phyloP scores from a whole-genome alignment of 1,284 basidiomycete genomes.

The Rugosomyces carneus region DNA sequence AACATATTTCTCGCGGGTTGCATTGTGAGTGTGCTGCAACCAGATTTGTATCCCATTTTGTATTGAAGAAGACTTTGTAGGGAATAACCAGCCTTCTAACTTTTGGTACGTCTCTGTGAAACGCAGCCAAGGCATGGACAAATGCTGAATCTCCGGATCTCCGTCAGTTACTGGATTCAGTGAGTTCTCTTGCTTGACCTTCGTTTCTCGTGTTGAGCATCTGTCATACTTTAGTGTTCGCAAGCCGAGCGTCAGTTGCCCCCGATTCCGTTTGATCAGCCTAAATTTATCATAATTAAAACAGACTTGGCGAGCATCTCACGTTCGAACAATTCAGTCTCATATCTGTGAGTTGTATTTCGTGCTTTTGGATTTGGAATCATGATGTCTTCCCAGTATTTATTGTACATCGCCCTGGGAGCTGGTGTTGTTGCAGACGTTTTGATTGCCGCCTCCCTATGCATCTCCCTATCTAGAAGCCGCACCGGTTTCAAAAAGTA shows the following conservation, averaged over 20 bases:
- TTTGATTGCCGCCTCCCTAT: constrained; percentile 22
- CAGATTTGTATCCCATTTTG: neutral
- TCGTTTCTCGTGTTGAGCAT: neutral
- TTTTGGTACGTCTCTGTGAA: constrained; percentile 8
- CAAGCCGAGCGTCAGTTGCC: constrained; percentile 13
- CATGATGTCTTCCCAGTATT: constrained; percentile 1
- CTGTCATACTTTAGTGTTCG: constrained; percentile 6
- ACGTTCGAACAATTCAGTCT: neutral
- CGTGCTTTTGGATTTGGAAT: neutral
- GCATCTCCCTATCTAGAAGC: constrained; percentile 20
- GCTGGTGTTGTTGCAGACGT: constrained; percentile 21
- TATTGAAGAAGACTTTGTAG: neutral
- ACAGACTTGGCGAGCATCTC: neutral
- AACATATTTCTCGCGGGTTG: constrained; percentile 8
- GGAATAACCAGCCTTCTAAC: constrained; percentile 7
- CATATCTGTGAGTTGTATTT: constrained; percentile 11
- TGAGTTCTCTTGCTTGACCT: neutral
- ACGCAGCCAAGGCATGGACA: neutral
- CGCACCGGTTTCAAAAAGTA: constrained; percentile 25
- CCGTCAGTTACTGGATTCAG: constrained; percentile 12
- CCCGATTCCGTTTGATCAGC: neutral
- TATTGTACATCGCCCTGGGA: constrained; percentile 21
- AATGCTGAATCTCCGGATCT: neutral
- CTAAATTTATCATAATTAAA: too few relatives aligned
- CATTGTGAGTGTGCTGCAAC: constrained; percentile 9